Conservation (phyloP, 495 filamentous ascomycete species). For the Xylaria nigripes region DNA sequence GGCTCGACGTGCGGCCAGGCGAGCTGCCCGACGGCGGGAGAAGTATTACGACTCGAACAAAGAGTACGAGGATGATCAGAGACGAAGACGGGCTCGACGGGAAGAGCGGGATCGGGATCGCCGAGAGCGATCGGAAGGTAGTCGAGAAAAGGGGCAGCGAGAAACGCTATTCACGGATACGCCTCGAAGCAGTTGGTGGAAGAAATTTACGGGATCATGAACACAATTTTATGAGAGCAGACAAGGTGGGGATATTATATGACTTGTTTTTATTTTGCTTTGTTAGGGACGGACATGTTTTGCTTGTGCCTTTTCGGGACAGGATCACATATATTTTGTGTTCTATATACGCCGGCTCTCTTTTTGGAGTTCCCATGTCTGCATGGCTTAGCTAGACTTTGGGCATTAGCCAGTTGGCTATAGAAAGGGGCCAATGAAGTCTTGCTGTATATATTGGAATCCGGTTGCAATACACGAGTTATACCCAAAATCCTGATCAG, state of each 20-base stretch:
- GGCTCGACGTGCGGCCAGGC: constrained; percentile 37
- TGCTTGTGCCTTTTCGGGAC: constrained; percentile 2
- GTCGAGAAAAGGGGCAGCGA: constrained; percentile 29
- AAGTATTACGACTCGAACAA: constrained; percentile 35
- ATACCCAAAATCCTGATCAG: not conserved
- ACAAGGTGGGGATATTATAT: not conserved
- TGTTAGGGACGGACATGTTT: not conserved
- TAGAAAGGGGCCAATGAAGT: not conserved
- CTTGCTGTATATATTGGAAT: not conserved
- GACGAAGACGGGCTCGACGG: constrained; percentile 36
- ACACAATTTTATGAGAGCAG: not conserved
- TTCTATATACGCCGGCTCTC: not conserved
- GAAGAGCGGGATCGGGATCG: constrained; percentile 38
- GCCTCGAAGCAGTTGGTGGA: constrained; percentile 49
- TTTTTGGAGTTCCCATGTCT: not conserved
- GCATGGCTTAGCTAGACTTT: not conserved
- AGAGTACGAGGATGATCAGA: constrained; percentile 36
- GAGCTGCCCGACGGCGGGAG: constrained; percentile 37
- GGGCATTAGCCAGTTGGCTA: not conserved
- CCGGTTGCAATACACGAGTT: not conserved
- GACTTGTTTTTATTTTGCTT: not conserved
- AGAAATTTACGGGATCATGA: constrained; percentile 34
- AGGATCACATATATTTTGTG: constrained; percentile 2
- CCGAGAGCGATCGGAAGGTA: constrained; percentile 39
- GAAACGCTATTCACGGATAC: constrained; percentile 36